Evolutionary conservation across 176 grass and related monocot species (phyloP).

Genomic region (Triticum dicoccoides): DNA sequence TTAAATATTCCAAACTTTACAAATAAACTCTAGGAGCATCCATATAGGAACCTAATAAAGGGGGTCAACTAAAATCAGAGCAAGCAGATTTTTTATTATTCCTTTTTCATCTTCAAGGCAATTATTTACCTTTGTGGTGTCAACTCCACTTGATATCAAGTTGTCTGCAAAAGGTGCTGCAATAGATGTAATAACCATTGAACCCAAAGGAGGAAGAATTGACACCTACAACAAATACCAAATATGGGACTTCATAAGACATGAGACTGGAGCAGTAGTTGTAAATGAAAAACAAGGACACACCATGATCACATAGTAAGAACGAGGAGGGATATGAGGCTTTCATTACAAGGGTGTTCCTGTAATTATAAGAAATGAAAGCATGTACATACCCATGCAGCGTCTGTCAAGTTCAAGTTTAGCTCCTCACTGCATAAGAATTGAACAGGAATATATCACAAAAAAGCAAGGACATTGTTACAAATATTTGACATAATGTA

Average conservation of each 20-base stretch:
- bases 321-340: not conserved
- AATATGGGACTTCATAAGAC: constrained; percentile 28
- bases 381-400: constrained; percentile 76
- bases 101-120: not conserved
- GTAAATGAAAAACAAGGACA: constrained; percentile 15
- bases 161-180: constrained; percentile 93
- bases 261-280: not conserved
- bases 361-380: constrained; percentile 24
- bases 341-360: constrained; percentile 12
- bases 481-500: not conserved
- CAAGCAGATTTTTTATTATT: not conserved
- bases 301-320: not conserved
- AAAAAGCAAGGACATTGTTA: not conserved
- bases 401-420: constrained; percentile 93
- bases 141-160: constrained; percentile 89
- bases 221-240: constrained; percentile 66
- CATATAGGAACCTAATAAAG: not conserved
- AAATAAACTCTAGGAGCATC: not conserved
- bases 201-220: constrained; percentile 91
- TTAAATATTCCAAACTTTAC: not conserved
- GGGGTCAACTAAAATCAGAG: constrained; percentile 6
- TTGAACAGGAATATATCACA: constrained; percentile 9
- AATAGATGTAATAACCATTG: constrained; percentile 88
- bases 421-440: constrained; percentile 73
- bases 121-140: constrained; percentile 71